Percentiles rank a stretch among this genome's conserved stretches.
Conservation (phyloP, 2,329 filamentous ascomycete genomes). For the Trichoderma hamatum region DNA sequence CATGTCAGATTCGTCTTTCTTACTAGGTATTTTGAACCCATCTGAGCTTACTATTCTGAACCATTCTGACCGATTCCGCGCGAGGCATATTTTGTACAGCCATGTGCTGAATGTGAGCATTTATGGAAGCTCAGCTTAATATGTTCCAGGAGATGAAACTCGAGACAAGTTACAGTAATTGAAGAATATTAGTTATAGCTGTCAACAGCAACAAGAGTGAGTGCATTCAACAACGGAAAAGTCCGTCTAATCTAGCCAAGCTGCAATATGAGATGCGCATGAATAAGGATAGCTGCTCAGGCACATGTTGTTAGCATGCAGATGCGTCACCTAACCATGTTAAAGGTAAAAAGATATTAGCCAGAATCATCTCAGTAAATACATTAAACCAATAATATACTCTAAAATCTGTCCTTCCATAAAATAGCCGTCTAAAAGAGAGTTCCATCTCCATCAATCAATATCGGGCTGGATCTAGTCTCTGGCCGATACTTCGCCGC, state of each 20-base stretch:
- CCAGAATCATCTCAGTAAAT: not conserved
- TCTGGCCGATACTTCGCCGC: conserved; percentile 77
- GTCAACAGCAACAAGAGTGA: not conserved
- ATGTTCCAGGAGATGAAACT: not conserved
- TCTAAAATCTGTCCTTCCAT: not conserved
- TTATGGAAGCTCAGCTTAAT: not conserved
- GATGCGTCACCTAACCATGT: not conserved
- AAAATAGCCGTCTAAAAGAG: conserved; percentile 64
- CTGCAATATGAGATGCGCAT: not conserved
- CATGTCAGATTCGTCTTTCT: conserved; percentile 1
- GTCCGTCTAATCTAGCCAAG: not conserved
- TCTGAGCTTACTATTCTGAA: not conserved
- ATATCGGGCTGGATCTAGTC: conserved; percentile 80
- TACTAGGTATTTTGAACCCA: not conserved
- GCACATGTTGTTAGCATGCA: not conserved
- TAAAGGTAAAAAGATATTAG: not conserved
- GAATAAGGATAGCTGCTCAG: not conserved
- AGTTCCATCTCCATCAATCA: conserved; percentile 80
- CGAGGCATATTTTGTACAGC: not conserved
- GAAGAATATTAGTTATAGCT: not conserved
- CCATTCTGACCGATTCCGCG: not conserved
- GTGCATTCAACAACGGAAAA: not conserved
- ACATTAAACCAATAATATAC: not conserved
- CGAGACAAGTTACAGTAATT: not conserved
- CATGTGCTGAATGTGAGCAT: not conserved